phyloP scores from a whole-genome alignment of 2,329 filamentous ascomycete genomes.

The Aspergillus cejpii region DNA sequence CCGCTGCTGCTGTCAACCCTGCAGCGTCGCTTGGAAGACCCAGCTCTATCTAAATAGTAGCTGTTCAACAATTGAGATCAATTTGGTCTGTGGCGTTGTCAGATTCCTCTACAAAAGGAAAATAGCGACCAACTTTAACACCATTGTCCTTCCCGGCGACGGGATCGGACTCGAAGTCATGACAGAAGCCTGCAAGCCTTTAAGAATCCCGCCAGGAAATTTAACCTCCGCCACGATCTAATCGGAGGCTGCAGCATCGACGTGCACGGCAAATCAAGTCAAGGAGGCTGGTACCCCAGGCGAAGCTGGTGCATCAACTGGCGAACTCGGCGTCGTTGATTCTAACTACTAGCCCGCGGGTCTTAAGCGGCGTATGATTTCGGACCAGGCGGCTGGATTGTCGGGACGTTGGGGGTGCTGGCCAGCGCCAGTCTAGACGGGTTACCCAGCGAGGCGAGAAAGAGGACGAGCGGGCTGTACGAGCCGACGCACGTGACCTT shows the following conservation, averaged over 20 bases:
- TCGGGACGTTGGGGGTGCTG: slow-evolving; percentile 74
- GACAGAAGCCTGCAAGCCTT: slow-evolving; percentile 56
- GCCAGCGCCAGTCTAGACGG: slow-evolving; percentile 79
- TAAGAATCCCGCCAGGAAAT: slow-evolving; percentile 61
- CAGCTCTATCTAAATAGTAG: slow-evolving; percentile 7
- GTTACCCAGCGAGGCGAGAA: slow-evolving; percentile 66
- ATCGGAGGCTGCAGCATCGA: slow-evolving; percentile 86
- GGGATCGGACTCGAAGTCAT: slow-evolving; percentile 72
- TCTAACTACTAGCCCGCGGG: slow-evolving; percentile 80
- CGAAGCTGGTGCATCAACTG: slow-evolving; percentile 74
- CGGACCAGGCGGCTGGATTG: slow-evolving; percentile 84
- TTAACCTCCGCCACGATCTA: slow-evolving; percentile 76
- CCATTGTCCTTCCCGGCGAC: slow-evolving; percentile 70
- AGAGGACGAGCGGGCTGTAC: slow-evolving; percentile 78
- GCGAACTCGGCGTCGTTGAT: slow-evolving; percentile 89
- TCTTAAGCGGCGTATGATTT: slow-evolving; percentile 87
- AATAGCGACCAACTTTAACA: slow-evolving; percentile 49
- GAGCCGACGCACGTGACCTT: slow-evolving; percentile 69
- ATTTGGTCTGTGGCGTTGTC: background rate
- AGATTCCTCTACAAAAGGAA: too few species aligned
- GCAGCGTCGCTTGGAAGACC: slow-evolving; percentile 23
- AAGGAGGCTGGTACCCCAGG: slow-evolving; percentile 76
- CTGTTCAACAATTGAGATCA: too few species aligned
- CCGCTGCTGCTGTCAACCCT: slow-evolving; percentile 19
- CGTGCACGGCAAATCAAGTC: slow-evolving; percentile 63